Percentiles rank a stretch among this genome's conserved stretches.
phyloP scores from a whole-genome alignment of 2,329 filamentous ascomycete species.

The Aspergillus felis region DNA sequence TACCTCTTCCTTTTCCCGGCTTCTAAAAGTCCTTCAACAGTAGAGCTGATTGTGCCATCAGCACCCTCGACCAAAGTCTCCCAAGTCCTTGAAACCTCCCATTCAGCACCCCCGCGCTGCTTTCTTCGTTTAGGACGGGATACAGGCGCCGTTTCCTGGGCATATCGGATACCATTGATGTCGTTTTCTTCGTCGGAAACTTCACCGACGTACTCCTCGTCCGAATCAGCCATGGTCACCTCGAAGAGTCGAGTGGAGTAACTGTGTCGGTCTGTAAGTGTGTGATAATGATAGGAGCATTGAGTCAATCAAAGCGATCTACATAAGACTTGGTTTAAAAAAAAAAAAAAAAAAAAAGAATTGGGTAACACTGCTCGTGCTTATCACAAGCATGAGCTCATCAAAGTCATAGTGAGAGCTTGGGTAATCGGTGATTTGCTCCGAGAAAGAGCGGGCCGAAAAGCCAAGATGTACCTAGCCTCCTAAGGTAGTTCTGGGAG shows the following conservation, averaged over 20 bases:
- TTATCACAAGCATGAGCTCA: no score
- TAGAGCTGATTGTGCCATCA: conserved; percentile 70
- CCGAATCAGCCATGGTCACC: conserved; percentile 43
- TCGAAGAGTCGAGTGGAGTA: neutral
- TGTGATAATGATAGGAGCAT: neutral
- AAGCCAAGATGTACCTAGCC: no score
- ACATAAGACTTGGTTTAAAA: no score
- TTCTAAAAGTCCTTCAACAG: conserved; percentile 70
- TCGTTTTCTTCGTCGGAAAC: conserved; percentile 45
- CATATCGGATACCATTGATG: conserved; percentile 25
- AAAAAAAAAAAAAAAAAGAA: no score
- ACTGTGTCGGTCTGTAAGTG: neutral
- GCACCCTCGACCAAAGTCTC: conserved; percentile 73
- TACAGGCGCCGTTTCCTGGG: conserved; percentile 24
- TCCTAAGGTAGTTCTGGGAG: no score
- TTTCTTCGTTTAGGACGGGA: conserved; percentile 35
- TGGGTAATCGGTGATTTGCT: no score
- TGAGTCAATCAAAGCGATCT: neutral
- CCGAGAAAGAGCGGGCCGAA: no score
- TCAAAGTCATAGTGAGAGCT: no score
- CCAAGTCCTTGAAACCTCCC: conserved; percentile 50
- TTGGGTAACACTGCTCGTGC: no score
- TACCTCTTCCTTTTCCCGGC: conserved; percentile 74
- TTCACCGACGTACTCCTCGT: conserved; percentile 52
- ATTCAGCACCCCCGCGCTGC: conserved; percentile 38